phyloP scores from a whole-genome alignment of 108 stramenopile genomes.

The Skeletonema grethae region DNA sequence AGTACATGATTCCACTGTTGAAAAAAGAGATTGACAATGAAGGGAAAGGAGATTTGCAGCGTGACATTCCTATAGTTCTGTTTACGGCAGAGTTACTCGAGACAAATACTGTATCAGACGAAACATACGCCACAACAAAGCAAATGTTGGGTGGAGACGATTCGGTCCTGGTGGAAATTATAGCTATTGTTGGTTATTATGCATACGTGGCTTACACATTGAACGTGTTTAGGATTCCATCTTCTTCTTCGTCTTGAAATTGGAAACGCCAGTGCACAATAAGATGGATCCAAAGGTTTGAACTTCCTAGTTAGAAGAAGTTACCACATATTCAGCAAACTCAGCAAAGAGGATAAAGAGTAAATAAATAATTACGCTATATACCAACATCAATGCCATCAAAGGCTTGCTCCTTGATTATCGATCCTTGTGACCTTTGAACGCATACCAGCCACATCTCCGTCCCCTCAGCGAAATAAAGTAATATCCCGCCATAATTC shows the following conservation, averaged over 20 bases:
- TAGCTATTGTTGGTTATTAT: constrained; percentile 84
- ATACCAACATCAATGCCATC: too few species aligned
- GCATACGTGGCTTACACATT: constrained; percentile 77
- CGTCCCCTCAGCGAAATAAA: too few species aligned
- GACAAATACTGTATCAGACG: constrained; percentile 68
- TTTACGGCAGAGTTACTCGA: constrained; percentile 81
- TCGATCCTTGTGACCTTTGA: too few species aligned
- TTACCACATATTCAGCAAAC: too few species aligned
- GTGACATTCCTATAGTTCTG: constrained; percentile 41
- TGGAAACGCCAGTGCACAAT: neutral
- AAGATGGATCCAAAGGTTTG: too few species aligned
- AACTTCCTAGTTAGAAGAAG: neutral
- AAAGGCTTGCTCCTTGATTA: too few species aligned
- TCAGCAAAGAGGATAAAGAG: too few species aligned
- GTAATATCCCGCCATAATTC: too few species aligned
- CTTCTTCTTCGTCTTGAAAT: constrained; percentile 12
- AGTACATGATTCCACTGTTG: constrained; percentile 54
- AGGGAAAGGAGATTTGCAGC: neutral
- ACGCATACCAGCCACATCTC: too few species aligned
- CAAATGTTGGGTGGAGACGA: constrained; percentile 56
- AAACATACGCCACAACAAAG: constrained; percentile 64
- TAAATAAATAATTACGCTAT: too few species aligned
- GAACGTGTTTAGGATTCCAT: constrained; percentile 78
- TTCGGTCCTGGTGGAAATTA: constrained; percentile 74
- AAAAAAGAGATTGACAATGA: constrained; percentile 26